Evolutionary conservation across 1,284 basidiomycete species (phyloP), one percentile per base, ranked within the genome.

Genomic region (Trametes polyzona): DNA sequence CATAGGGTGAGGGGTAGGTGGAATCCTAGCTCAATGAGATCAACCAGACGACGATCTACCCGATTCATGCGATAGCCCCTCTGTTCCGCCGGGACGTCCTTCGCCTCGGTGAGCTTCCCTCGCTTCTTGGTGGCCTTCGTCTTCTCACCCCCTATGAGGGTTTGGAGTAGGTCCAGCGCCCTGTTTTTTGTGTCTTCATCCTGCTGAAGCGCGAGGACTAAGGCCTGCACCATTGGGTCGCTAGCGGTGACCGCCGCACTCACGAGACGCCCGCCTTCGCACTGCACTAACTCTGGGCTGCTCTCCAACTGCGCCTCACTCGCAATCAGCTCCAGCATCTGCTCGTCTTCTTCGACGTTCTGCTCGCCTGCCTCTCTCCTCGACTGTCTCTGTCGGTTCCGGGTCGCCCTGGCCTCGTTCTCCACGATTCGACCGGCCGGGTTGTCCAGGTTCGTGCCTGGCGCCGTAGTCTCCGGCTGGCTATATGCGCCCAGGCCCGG

Each of bases 1-100:
- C 53, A 55, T 2, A 59, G 41, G 1, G 58, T 55, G 7, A 59
- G 53, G 11, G 58, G 58, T 2, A 59, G 32, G 29, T 59, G 53
- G 47, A 55, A 48, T 7, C 53, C 46, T 14, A 49, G 39, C 24
- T 29, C 30, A 10, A 52, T 7, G n/a, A 52, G 42, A 14, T 17
- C 27, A 32, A 43, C 17, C 6, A 52, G 51, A 21, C 48, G 10
- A 2, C 39, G 24, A 14, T 42, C 40, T n/a, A 51, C 29, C 4
- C 27, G 17, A 26, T 16, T 32, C 2, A 12, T 10, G 14, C 40
- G 12, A n/a, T 11, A 11, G 33, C 14, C 24, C 24, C 40, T 9
- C 40, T 16, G 17, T 26, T 19, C 3, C 12, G 17, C 12, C 11
- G 24, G 7, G 23, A 9, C 17, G 33, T 35, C 33, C 33, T 16